Conservation (phyloP, 1,284 basidiomycete genomes). For the Papiliotrema terrestris region DNA sequence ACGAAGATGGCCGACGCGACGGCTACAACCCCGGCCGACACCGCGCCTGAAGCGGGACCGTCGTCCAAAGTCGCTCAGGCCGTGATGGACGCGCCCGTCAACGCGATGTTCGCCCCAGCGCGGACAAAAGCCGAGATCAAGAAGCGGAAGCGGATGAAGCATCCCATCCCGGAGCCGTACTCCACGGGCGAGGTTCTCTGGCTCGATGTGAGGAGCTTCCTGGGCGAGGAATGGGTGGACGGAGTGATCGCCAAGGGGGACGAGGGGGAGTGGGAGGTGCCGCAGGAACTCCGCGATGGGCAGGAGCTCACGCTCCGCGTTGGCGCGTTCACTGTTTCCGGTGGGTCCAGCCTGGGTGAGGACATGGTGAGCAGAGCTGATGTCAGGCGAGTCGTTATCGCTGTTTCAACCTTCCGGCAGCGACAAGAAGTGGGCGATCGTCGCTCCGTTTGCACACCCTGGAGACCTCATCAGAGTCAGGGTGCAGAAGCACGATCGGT, state of each 20-base stretch:
- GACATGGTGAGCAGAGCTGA: background rate
- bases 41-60: slow-evolving; percentile 1
- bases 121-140: slow-evolving; percentile 5
- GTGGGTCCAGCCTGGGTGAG: slow-evolving; percentile 6
- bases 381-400: slow-evolving; percentile 26
- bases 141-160: slow-evolving; percentile 23
- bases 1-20: slow-evolving; percentile 1
- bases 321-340: slow-evolving; percentile 28
- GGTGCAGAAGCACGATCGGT: slow-evolving; percentile 60
- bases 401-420: slow-evolving; percentile 22
- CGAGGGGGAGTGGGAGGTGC: slow-evolving; percentile 53
- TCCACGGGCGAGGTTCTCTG: slow-evolving; percentile 71
- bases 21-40: background rate
- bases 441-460: slow-evolving; percentile 77
- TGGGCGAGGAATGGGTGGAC: slow-evolving; percentile 62
- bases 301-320: slow-evolving; percentile 68
- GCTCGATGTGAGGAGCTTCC: slow-evolving; percentile 64
- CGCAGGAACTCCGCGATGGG: slow-evolving; percentile 51
- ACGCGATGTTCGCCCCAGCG: slow-evolving; percentile 18
- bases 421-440: slow-evolving; percentile 64
- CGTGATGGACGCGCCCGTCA: slow-evolving; percentile 23
- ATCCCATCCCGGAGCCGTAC: slow-evolving; percentile 58
- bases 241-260: slow-evolving; percentile 56
- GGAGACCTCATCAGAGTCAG: slow-evolving; percentile 70
- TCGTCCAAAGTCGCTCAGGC: slow-evolving; percentile 4